Percentiles rank a stretch among this genome's conserved stretches.
Conservation (phyloP, 179 eudicot species). For the Beta corolliflora region DNA sequence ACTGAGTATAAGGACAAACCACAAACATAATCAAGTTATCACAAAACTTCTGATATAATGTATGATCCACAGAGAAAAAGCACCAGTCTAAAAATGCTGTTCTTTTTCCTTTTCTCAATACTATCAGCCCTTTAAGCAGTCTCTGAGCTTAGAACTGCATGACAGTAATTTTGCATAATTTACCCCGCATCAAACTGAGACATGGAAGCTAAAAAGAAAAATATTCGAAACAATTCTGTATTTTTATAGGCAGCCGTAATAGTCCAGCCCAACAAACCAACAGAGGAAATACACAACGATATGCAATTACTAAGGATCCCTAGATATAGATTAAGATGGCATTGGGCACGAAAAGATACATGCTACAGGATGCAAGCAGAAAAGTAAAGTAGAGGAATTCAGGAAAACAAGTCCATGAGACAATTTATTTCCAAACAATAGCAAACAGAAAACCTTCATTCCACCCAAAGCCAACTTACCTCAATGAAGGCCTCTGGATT, state of each 20-base stretch:
- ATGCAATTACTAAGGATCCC: too few relatives aligned
- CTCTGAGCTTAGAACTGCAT: background rate
- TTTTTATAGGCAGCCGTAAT: background rate
- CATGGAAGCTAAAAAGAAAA: background rate
- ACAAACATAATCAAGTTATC: background rate
- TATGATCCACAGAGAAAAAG: background rate
- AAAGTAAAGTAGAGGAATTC: background rate
- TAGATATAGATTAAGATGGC: background rate
- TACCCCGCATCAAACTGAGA: background rate
- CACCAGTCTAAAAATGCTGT: too few relatives aligned
- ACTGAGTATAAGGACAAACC: slow-evolving; percentile 9
- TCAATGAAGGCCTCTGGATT: slow-evolving; percentile 69
- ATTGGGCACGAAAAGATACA: background rate
- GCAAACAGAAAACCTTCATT: background rate
- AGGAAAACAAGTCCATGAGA: background rate
- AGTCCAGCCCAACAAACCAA: background rate
- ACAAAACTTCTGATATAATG: background rate
- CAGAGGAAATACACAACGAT: background rate
- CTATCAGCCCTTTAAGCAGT: background rate
- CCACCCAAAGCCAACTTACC: slow-evolving; percentile 36
- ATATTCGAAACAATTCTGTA: background rate
- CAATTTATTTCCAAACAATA: background rate
- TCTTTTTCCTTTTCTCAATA: too few relatives aligned
- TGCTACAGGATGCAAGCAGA: background rate
- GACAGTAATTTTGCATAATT: background rate